These are phyloP conservation scores for Dactylonectria macrodidyma DNA, from an alignment of 2,329 filamentous ascomycete genomes.

Conservation along the genomic window DNA sequence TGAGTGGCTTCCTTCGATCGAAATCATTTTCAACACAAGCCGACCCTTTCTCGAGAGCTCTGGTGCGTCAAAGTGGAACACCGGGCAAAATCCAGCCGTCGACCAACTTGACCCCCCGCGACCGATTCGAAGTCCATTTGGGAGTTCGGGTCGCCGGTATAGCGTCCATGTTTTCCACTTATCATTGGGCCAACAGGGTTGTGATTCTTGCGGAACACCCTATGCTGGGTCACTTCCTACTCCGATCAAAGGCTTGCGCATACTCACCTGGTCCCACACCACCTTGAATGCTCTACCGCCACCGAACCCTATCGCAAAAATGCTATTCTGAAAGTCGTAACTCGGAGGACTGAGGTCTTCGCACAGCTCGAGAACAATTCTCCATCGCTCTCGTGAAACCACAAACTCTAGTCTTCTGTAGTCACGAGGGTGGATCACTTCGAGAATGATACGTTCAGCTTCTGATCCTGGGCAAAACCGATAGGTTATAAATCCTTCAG, in stretches of 20 bases:
- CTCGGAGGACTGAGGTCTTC: not conserved
- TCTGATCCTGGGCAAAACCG: not conserved
- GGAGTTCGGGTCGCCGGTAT: not conserved
- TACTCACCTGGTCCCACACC: not conserved
- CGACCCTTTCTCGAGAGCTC: not conserved
- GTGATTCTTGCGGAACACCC: not conserved
- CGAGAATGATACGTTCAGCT: not conserved
- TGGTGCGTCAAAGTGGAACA: not conserved
- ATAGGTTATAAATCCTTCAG: not conserved
- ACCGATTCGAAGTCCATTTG: not conserved
- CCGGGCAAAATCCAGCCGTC: not conserved
- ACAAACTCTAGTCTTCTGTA: constrained; percentile 2
- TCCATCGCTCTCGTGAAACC: constrained; percentile 2
- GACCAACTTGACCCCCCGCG: not conserved
- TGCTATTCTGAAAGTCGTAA: constrained; percentile 1
- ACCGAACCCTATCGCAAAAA: constrained; percentile 3
- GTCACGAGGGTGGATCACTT: not conserved
- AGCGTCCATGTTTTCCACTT: constrained; percentile 1
- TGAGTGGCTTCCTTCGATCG: not conserved
- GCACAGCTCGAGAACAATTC: constrained; percentile 1
- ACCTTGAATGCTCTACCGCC: not conserved
- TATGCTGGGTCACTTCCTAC: constrained; percentile 1
- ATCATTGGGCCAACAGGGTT: constrained; percentile 1
- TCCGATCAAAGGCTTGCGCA: not conserved
- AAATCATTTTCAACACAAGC: not conserved